These are phyloP conservation scores for Xylariaceae sp. DNA, from an alignment of 2,329 filamentous ascomycete species.

Conservation along the genomic window DNA sequence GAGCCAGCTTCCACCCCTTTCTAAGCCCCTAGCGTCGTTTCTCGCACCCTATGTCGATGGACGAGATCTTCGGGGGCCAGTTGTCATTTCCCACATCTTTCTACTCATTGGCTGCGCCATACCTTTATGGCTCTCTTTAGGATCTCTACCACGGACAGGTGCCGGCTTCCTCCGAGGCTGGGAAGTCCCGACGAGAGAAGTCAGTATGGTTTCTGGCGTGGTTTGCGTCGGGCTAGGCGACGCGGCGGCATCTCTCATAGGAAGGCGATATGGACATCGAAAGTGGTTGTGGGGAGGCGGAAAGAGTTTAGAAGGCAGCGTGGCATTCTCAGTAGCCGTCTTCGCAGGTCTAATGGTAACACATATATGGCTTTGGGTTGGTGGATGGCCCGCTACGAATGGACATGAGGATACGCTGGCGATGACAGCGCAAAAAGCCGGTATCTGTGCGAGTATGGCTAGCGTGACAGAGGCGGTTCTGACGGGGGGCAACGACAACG, in stretches of 20 bases:
- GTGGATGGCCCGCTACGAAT: conserved; percentile 72
- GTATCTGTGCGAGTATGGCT: conserved; percentile 70
- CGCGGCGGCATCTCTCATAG: conserved; percentile 85
- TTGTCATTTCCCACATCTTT: conserved; percentile 95
- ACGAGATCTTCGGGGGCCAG: conserved; percentile 84
- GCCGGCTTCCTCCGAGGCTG: conserved; percentile 61
- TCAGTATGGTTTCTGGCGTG: conserved; percentile 88
- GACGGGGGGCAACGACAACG: conserved; percentile 97
- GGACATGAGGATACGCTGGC: conserved; percentile 59
- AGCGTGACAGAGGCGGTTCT: conserved; percentile 93
- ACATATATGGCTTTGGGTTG: conserved; percentile 69
- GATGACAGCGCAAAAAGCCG: conserved; percentile 64
- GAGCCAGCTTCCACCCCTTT: conserved; percentile 85
- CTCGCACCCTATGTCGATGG: conserved; percentile 93
- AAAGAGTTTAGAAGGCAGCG: conserved; percentile 85
- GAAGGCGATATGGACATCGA: conserved; percentile 74
- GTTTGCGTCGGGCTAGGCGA: conserved; percentile 95
- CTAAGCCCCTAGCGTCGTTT: conserved; percentile 79
- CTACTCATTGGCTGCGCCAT: conserved; percentile 92
- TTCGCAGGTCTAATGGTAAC: conserved; percentile 67
- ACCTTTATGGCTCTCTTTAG: conserved; percentile 84
- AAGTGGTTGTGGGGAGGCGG: conserved; percentile 98
- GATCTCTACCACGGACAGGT: conserved; percentile 58
- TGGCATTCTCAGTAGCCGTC: conserved; percentile 80
- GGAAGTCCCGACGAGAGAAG: conserved; percentile 69